These are phyloP conservation scores for Wickerhamomyces kurtzmanii DNA, from an alignment of 805 yeast genomes.

Conservation along the genomic window DNA sequence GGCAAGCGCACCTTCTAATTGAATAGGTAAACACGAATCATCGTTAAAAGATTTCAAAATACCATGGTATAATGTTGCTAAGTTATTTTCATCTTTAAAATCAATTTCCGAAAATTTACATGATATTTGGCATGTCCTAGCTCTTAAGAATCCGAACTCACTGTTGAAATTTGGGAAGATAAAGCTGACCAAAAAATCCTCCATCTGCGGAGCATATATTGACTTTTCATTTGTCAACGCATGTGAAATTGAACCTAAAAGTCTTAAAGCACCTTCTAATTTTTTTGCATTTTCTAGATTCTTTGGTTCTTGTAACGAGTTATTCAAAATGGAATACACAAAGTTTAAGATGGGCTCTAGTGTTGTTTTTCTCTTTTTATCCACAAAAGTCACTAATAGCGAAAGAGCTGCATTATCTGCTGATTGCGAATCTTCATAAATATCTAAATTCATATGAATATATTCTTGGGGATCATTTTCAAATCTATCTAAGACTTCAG, in stretches of 20 bases:
- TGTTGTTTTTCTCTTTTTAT: conserved; percentile 52
- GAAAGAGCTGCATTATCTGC: conserved; percentile 78
- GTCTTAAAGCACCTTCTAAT: conserved; percentile 71
- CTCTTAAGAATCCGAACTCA: conserved; percentile 56
- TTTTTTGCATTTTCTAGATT: conserved; percentile 45
- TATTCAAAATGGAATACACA: conserved; percentile 37
- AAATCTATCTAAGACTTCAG: conserved; percentile 59
- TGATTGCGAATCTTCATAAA: conserved; percentile 48
- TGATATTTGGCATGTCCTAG: conserved; percentile 61
- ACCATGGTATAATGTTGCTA: conserved; percentile 34
- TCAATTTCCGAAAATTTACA: conserved; percentile 56
- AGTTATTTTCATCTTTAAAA: conserved; percentile 28
- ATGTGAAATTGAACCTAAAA: conserved; percentile 65
- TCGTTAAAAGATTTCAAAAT: conserved; percentile 30
- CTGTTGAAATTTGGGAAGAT: conserved; percentile 68
- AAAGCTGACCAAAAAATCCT: conserved; percentile 47
- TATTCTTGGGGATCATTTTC: conserved; percentile 87
- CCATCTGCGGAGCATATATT: conserved; percentile 56
- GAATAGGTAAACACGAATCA: conserved; percentile 57
- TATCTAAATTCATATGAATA: conserved; percentile 61
- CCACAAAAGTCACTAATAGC: conserved; percentile 61
- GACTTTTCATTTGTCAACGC: conserved; percentile 45
- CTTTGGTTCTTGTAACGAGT: conserved; percentile 20
- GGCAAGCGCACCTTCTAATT: conserved; percentile 77
- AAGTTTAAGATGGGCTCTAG: conserved; percentile 54